Evolutionary conservation across 129 eudicot species (phyloP), one percentile per base, ranked within the genome.

Genomic region (Cynara cardunculus): DNA sequence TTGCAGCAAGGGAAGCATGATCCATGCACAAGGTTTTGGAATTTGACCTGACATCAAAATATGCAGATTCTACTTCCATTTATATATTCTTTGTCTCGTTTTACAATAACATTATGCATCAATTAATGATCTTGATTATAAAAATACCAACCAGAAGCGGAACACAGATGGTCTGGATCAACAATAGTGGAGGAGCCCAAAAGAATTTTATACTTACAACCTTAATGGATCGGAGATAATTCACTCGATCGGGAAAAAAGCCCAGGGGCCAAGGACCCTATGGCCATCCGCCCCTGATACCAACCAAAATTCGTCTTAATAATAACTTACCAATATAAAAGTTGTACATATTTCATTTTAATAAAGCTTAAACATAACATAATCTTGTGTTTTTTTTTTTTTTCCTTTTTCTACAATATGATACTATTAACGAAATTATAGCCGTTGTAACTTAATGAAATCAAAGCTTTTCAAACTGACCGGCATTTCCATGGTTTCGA

Each of bases 401-500:
- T 30, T 69, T 25, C 11, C 9, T 13, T 41, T 46, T 78, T 71
- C 69, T 61, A 73, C 49, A 72, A 73, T 53, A 79, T 59, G 26
- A 49, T 53, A 41, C 26, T 75, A 72, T 78, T 34, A 41, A 78
- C 70, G 37, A 75, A 80, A 67, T 49, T 64, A 69, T 59, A 28
- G 35, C 73, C 65, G 14, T 80, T 35, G 19, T 73, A 77, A 66
- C 66, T 21, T 35, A 30, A 14, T 1, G 59, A 46, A 46, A 64
- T 73, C 76, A 90, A 65, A 84, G 83, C 85, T 90, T 90, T 56
- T 84, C 85, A 83, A 82, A 86, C 79, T 73, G 89, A 87, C 72
- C 76, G 25, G 81, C 79, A 82, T 65, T 76, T 24, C 71, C 73
- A 14, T 84, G 89, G 73, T 84, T 84, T 53, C 72, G 86, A 44